phyloP scores from a whole-genome alignment of 306 rosid species.

The Dalbergia cultrata region DNA sequence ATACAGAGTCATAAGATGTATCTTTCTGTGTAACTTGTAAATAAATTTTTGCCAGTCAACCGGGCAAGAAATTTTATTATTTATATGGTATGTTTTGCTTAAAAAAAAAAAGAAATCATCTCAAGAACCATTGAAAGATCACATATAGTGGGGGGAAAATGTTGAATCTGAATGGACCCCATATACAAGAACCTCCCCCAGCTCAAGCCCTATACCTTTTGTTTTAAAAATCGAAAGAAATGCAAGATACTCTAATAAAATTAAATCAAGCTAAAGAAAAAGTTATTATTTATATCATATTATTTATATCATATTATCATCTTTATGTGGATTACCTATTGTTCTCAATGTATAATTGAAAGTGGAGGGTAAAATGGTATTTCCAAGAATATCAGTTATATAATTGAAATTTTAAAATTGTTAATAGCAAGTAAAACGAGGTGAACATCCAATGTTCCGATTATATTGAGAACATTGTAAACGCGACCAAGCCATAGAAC shows the following conservation, averaged over 20 bases:
- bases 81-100: not conserved
- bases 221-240: slow-evolving; percentile 12
- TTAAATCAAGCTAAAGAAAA: slow-evolving; percentile 5
- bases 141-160: not conserved
- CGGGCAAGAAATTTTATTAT: not conserved
- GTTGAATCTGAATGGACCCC: slow-evolving; percentile 37
- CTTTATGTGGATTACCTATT: slow-evolving; percentile 2
- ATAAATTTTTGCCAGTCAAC: not conserved
- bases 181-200: slow-evolving; percentile 35
- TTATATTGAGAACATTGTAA: no score
- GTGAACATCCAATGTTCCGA: no score
- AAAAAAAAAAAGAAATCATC: no score
- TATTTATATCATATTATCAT: slow-evolving; percentile 13
- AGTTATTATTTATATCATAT: not conserved
- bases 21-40: not conserved
- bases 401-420: no score
- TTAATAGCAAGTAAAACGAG: no score
- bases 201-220: not conserved
- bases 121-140: not conserved
- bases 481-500: no score
- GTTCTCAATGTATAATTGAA: not conserved
- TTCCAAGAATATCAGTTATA: no score
- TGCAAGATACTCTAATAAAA: slow-evolving; percentile 20
- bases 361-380: no score
- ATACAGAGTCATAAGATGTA: not conserved